phyloP scores from a whole-genome alignment of 306 rosid species.

The Elaeagnus macrophylla region DNA sequence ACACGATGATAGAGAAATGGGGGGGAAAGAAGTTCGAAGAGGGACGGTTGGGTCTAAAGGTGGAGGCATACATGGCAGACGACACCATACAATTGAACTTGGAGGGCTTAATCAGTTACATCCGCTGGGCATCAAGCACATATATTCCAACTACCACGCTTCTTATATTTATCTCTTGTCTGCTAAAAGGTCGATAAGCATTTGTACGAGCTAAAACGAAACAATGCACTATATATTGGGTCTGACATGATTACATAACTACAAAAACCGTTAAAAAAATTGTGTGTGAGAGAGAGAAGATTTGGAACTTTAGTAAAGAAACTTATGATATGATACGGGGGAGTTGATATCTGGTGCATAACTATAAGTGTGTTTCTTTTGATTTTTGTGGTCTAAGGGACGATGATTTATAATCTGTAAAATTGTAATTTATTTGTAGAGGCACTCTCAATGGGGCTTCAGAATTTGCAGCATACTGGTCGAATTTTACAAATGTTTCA shows the following conservation, averaged over 20 bases:
- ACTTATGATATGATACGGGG: too few relatives aligned
- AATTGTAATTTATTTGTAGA: too few relatives aligned
- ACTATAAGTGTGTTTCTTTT: too few relatives aligned
- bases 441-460: too few relatives aligned
- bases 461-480: too few relatives aligned
- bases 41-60: constrained; percentile 21
- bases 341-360: too few relatives aligned
- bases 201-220: background rate
- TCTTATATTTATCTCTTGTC: constrained; percentile 31
- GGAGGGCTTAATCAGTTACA: constrained; percentile 33
- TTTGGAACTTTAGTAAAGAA: too few relatives aligned
- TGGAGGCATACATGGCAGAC: constrained; percentile 28
- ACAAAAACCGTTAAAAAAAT: too few relatives aligned
- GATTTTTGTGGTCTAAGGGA: too few relatives aligned
- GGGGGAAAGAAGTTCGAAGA: constrained; percentile 23
- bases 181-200: constrained; percentile 16
- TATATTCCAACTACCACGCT: constrained; percentile 31
- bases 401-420: too few relatives aligned
- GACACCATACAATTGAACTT: constrained; percentile 33
- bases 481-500: too few relatives aligned
- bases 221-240: background rate
- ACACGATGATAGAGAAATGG: constrained; percentile 20
- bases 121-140: constrained; percentile 41
- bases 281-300: too few relatives aligned
- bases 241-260: background rate